Percentiles rank a stretch among this genome's conserved stretches.
Conservation (phyloP, 2,329 filamentous ascomycete genomes). For the Claviceps sp. region DNA sequence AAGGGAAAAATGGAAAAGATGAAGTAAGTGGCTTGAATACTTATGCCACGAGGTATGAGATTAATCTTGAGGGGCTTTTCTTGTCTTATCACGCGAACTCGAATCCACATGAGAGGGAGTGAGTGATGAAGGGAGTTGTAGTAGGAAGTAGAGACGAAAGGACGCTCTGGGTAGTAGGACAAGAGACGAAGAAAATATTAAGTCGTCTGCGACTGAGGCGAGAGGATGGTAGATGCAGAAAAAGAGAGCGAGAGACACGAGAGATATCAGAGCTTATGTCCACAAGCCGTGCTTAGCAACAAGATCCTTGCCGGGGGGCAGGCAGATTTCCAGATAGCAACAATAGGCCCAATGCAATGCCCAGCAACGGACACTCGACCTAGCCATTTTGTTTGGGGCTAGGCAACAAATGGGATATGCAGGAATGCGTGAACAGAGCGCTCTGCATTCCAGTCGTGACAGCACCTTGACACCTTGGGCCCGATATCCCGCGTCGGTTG, state of each 20-base stretch:
- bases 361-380: constrained; percentile 6
- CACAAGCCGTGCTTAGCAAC: background rate
- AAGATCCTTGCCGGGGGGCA: constrained; percentile 4
- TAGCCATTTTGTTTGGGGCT: constrained; percentile 4
- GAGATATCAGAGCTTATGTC: constrained; percentile 1
- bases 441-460: constrained; percentile 7
- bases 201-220: background rate
- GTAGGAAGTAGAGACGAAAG: background rate
- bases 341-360: constrained; percentile 5
- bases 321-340: constrained; percentile 5
- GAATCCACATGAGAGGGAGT: background rate
- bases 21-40: no score
- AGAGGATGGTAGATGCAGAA: background rate
- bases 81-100: background rate
- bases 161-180: background rate
- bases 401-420: constrained; percentile 4
- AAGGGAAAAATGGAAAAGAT: background rate
- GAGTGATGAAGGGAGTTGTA: background rate
- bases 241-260: background rate
- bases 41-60: background rate
- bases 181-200: background rate
- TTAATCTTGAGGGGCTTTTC: background rate
- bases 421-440: constrained; percentile 8
- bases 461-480: constrained; percentile 1
- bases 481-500: constrained; percentile 3